Base-by-base conservation (phyloP, 768 basidiomycete species). In the Suillus placidus region DNA sequence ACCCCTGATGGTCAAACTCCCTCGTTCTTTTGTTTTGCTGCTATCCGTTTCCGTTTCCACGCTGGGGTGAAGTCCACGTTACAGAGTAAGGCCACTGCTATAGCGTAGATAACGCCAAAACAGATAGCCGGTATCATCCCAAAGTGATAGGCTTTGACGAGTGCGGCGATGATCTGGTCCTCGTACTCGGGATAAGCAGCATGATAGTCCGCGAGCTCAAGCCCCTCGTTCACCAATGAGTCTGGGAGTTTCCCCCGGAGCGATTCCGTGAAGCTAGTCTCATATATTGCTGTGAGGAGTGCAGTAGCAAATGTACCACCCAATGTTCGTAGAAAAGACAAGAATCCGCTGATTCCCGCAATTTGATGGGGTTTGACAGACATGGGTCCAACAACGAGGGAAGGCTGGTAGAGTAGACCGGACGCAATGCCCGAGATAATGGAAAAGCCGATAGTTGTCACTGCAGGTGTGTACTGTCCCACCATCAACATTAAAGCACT, bases 301-400 rank as follows among this genome's bases (percentile, higher is more conserved):
- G 78, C 77, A 6, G 76, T 79, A 9, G 76, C 77, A 37, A 77
- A 77, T 51, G 76, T 77, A 20, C 76, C 76, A 2, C 76, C 76
- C 0, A 77, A 64, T 16, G 76, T 77, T 18, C 76, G 73, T n/a
- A 77, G 72, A 57, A 77, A 77, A 6, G 76, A 78, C 9, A 77
- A 52, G 66, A 77, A 77, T 12, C 76, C 76, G n/a, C 77, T 77
- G 67, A 77, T 79, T 9, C 76, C 77, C 4, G 76, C 76, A 35
- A 77, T 60, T 61, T 77, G 77, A 30, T 72, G 67, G 0, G 77
- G 77, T 52, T 78, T 14, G 64, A 78, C 78, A 2, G 76, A 78
- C 71, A 79, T 73, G 49, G 78, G 77, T 16, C 77, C 78, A 4
- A 78, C 77, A 34, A 77, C 70, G 35, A 77, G 76, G 55, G 77